Evolutionary conservation across 2,329 filamentous ascomycete genomes (phyloP), one percentile per base, ranked within the genome.

Genomic region (Colletotrichum spaethianum): DNA sequence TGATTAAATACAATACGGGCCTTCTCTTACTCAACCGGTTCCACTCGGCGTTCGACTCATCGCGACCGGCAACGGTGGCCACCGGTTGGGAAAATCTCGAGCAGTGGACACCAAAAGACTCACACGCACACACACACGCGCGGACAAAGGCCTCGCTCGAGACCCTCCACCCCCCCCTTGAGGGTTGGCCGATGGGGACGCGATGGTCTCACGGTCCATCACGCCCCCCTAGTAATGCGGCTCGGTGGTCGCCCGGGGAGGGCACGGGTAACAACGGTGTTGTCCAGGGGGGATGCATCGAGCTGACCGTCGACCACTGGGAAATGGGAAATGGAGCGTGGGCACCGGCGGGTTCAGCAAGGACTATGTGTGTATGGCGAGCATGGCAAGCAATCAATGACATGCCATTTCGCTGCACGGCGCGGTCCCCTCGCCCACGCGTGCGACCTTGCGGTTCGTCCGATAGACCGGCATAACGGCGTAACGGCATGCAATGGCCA

Each of bases 1-100:
- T 57, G 69, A 63, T 71, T 71, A 71, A 71, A 68, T 68, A 71
- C 48, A 63, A 68, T 53, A 57, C 48, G 50, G 57, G 56, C 56
- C 38, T 59, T 67, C 44, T 70, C 53, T 70, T 70, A 67, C 63
- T 36, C 64, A 50, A 68, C 68, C 8, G 64, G 69, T 71, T 68
- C 68, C 68, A 71, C 68, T 63, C 42, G 33, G 64, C 64, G 68
- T 68, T 70, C 64, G 68, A 71, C 64, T 71, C 64, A 71, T 71
- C 68, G 64, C 68, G 48, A 68, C 63, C 48, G 57, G 68, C 61
- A 62, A 67, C 63, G 63, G 68, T 67, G 68, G 56, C 42, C 63
- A 56, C 55, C 48, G 56, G 42, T 18, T 12, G 42, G 38, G 63
- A 71, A 71, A 71, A 71, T 62, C 68, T 67, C 63, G 52, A 67